A percentile compares a stretch with the other conserved stretches of the same genome.
Conservation (phyloP, 257 asterid genomes). For the Plantago ovata region DNA sequence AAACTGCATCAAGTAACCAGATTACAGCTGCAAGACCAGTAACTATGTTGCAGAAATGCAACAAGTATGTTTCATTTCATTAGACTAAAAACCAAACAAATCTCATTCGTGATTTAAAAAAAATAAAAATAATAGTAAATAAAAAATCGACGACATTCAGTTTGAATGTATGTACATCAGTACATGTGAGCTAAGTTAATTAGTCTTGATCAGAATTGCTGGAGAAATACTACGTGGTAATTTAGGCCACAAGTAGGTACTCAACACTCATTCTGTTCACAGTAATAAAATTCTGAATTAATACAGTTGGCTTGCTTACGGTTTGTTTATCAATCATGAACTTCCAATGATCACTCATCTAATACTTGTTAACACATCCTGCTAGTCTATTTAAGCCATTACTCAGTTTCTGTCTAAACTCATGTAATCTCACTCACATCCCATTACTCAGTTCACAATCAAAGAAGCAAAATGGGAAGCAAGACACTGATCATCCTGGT, state of each 20-base stretch:
- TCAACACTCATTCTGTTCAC: not conserved
- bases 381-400: constrained; percentile 24
- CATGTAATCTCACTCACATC: constrained; percentile 13
- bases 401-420: too few species aligned
- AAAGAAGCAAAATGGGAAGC: constrained; percentile 18
- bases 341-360: constrained; percentile 15
- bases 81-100: too few species aligned
- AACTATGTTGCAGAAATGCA: too few species aligned
- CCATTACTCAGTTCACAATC: not conserved
- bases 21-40: too few species aligned
- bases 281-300: not conserved
- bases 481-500: constrained; percentile 22
- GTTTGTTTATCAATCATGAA: constrained; percentile 6
- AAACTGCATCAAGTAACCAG: too few species aligned
- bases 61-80: too few species aligned
- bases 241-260: not conserved
- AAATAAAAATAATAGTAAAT: not conserved
- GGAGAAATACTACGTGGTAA: not conserved
- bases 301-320: constrained; percentile 10
- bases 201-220: not conserved
- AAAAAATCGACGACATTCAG: not conserved
- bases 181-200: too few species aligned
- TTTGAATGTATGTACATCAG: not conserved
- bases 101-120: too few species aligned
- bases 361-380: not conserved